Evolutionary conservation across 2,329 filamentous ascomycete genomes (phyloP).

Genomic region (Penicillium hesseltinei): DNA sequence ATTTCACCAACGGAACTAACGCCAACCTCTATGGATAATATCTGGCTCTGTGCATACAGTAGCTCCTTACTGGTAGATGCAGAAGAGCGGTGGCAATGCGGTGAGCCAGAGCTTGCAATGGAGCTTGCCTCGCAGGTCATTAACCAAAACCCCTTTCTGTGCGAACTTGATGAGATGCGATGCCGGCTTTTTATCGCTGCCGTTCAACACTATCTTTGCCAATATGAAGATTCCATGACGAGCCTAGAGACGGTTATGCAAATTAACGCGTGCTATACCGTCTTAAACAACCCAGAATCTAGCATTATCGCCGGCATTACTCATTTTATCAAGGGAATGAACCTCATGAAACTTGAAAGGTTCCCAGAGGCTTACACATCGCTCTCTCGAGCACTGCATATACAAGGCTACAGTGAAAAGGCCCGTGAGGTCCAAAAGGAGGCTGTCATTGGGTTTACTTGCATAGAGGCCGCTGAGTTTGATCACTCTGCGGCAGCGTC

Average conservation of each 20-base stretch:
- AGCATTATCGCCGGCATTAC: slow-evolving; percentile 16
- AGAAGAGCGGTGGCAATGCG: slow-evolving; percentile 15
- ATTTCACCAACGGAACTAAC: neutral
- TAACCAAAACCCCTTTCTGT: slow-evolving; percentile 5
- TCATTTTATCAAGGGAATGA: slow-evolving; percentile 20
- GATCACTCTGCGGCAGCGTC: slow-evolving; percentile 1
- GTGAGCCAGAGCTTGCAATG: slow-evolving; percentile 11
- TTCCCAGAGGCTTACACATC: slow-evolving; percentile 19
- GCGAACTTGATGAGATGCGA: slow-evolving; percentile 11
- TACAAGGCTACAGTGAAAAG: slow-evolving; percentile 20
- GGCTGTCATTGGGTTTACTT: slow-evolving; percentile 7
- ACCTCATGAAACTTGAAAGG: slow-evolving; percentile 14
- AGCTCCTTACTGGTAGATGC: slow-evolving; percentile 10
- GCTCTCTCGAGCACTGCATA: slow-evolving; percentile 13
- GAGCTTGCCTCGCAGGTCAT: slow-evolving; percentile 8
- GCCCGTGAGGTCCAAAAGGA: slow-evolving; percentile 15
- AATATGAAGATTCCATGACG: slow-evolving; percentile 13
- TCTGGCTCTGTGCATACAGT: slow-evolving; percentile 17
- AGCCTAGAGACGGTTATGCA: slow-evolving; percentile 8
- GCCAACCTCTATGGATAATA: slow-evolving; percentile 16
- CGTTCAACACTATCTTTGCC: slow-evolving; percentile 9
- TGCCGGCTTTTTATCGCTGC: slow-evolving; percentile 17
- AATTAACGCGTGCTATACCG: neutral
- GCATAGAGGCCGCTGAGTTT: slow-evolving; percentile 1
- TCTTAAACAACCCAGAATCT: neutral